Evolutionary conservation across 1,139 yeast genomes (phyloP), one percentile per base, ranked within the genome.

Genomic region (Blastobotrys persicus): DNA sequence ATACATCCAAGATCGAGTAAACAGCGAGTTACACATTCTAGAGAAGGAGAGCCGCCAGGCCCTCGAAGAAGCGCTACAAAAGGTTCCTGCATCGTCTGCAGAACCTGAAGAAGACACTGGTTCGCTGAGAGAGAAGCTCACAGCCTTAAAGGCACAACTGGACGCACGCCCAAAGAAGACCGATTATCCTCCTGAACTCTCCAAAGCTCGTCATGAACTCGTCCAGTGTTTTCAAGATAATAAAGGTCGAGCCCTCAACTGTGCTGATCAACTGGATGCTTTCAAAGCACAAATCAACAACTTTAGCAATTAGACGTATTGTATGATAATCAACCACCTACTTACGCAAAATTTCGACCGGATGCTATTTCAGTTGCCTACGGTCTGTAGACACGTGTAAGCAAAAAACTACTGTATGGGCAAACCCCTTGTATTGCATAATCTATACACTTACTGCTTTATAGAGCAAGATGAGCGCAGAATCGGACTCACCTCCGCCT

Each of bases 401-500:
- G n/a, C n/a, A n/a, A n/a, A n/a, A n/a, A n/a, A n/a, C n/a, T n/a
- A n/a, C n/a, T n/a, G n/a, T n/a, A n/a, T n/a, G n/a, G n/a, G n/a
- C 33, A n/a, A 31, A 14, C 12, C 13, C 12, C n/a, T n/a, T n/a
- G n/a, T n/a, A n/a, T n/a, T n/a, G n/a, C n/a, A n/a, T n/a, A n/a
- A 23, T 23, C 31, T 40, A 40, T 31, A 59, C 76, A 69, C 34
- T 71, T 68, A 59, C 79, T 2, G 88, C 95, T 64, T 84, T 85
- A 74, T 92, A 92, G 48, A 92, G 70, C 58, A 91, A 76, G 54
- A 94, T 83, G 69, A 92, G 79, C 1, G 98, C 98, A 61, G 95
- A 83, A 69, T 92, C 98, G 60, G 95, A 83, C 71, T 94, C 98
- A 54, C 98, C 97, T 47, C 99, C 99, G 43, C 98, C 99, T 6